Conservation (phyloP, 441 rosid genomes). For the Codiaeum variegatum region DNA sequence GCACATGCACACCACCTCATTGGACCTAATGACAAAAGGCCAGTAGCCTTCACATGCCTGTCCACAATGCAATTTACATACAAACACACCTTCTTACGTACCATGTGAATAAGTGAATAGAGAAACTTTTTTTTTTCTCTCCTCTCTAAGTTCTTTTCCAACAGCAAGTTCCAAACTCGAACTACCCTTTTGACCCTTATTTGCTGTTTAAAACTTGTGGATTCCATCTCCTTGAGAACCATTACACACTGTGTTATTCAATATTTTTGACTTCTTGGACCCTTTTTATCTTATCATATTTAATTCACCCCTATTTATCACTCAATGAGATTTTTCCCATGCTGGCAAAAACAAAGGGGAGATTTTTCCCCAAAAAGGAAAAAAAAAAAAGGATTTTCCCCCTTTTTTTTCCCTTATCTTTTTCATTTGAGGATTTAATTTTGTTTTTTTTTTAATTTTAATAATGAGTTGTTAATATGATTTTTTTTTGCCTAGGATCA, state of each 20-base stretch:
- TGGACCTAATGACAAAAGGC: constrained; percentile 33
- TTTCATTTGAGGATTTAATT: too few relatives aligned
- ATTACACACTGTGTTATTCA: not conserved
- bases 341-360: too few relatives aligned
- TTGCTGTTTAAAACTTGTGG: constrained; percentile 5
- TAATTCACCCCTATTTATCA: not conserved
- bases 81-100: constrained; percentile 40
- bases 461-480: too few relatives aligned
- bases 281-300: not conserved
- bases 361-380: too few relatives aligned
- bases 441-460: too few relatives aligned
- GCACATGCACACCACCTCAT: constrained; percentile 49
- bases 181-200: constrained; percentile 12
- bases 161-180: constrained; percentile 27
- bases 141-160: constrained; percentile 15
- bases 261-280: constrained; percentile 5
- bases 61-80: constrained; percentile 34
- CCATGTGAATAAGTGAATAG: constrained; percentile 45
- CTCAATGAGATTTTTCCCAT: too few relatives aligned
- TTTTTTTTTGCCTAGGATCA: too few relatives aligned
- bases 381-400: too few relatives aligned
- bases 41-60: constrained; percentile 51
- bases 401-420: too few relatives aligned
- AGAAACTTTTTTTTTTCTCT: constrained; percentile 17
- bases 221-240: constrained; percentile 19